phyloP scores from a whole-genome alignment of 345 rosid genomes.

The Hibiscus mutabilis region DNA sequence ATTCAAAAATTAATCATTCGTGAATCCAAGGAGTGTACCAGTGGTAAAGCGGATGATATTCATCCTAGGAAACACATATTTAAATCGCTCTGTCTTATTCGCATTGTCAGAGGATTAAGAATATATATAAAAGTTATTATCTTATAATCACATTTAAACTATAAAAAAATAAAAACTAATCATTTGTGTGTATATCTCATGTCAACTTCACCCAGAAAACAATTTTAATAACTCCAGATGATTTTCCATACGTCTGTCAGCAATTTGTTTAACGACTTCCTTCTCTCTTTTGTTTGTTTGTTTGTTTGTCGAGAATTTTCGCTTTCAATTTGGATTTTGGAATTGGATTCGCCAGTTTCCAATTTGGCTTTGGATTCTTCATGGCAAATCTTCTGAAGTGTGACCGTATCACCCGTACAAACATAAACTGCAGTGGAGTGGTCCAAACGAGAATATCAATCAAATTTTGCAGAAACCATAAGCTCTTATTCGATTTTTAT shows the following conservation, averaged over 20 bases:
- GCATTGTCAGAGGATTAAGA: too few species aligned
- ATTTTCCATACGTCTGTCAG: not conserved
- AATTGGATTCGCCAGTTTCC: not conserved
- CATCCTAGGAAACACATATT: too few species aligned
- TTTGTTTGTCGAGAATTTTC: not conserved
- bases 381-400: not conserved
- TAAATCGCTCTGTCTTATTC: too few species aligned
- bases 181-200: not conserved
- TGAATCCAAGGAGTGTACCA: too few species aligned
- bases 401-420: not conserved
- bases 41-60: too few species aligned
- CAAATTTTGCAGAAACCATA: not conserved
- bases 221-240: not conserved
- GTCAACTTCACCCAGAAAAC: not conserved
- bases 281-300: not conserved
- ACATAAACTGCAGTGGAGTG: not conserved
- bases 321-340: not conserved
- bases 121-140: too few species aligned
- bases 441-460: not conserved
- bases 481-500: not conserved
- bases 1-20: too few species aligned
- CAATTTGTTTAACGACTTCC: not conserved
- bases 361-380: not conserved
- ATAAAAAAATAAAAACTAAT: not conserved
- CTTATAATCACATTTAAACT: too few species aligned